Evolutionary conservation across 768 basidiomycete species (phyloP).

Genomic region (Hygrocybe coccinea): DNA sequence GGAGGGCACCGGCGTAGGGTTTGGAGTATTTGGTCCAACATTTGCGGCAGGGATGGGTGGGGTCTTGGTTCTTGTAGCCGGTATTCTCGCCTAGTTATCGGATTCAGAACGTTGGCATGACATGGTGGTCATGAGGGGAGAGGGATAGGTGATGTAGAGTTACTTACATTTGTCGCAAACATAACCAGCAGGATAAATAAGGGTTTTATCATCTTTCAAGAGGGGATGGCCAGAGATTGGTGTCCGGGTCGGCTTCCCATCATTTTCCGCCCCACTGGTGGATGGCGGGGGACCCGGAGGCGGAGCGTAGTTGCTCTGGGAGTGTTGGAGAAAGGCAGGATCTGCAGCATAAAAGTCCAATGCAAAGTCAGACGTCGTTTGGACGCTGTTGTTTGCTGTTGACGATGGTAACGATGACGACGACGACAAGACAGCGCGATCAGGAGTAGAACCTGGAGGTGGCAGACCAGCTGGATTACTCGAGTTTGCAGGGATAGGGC

Average conservation of each 20-base stretch:
- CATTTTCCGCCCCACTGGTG: slow-evolving; percentile 24
- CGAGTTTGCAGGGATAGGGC: slow-evolving; percentile 19
- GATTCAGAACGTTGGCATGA: neutral
- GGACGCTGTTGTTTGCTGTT: neutral
- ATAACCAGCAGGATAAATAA: slow-evolving; percentile 66
- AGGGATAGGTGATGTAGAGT: slow-evolving; percentile 7
- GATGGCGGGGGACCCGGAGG: slow-evolving; percentile 24
- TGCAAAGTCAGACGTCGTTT: neutral
- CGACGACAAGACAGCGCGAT: neutral
- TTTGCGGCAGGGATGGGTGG: slow-evolving; percentile 58
- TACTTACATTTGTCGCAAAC: slow-evolving; percentile 67
- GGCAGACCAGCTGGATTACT: neutral
- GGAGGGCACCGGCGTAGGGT: slow-evolving; percentile 56
- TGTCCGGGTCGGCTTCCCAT: slow-evolving; percentile 56
- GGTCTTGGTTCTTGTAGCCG: slow-evolving; percentile 69
- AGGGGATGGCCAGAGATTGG: slow-evolving; percentile 68
- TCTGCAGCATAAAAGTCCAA: neutral
- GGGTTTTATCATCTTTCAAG: slow-evolving; percentile 51
- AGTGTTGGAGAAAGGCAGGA: slow-evolving; percentile 2
- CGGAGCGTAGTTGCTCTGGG: slow-evolving; percentile 21
- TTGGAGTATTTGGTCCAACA: slow-evolving; percentile 73
- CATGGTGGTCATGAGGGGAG: neutral
- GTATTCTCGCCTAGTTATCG: slow-evolving; percentile 56
- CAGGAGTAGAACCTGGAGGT: slow-evolving; percentile 4
- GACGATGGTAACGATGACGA: neutral